Evolutionary conservation across 1,284 basidiomycete species (phyloP), one percentile per base, ranked within the genome.

Genomic region (Cryptococcus sp.): DNA sequence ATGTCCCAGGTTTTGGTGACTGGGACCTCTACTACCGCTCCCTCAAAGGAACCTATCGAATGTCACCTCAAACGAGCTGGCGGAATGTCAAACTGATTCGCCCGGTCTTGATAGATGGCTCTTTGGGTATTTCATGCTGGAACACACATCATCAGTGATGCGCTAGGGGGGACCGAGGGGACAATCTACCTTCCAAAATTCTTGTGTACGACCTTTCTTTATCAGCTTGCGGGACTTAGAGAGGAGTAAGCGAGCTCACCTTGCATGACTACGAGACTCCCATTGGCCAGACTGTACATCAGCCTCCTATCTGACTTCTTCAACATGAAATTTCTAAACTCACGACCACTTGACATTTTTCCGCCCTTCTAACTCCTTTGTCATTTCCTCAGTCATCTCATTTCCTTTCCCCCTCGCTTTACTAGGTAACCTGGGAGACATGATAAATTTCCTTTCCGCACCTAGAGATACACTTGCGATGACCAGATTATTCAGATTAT

Each of bases 211-310:
- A 6, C 67, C 67, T 67, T 34, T 4, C 35, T 14, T 33, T 41
- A 51, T 50, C 46, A 37, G n/a, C n/a, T 31, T 49, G 36, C 32
- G 30, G 10, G 5, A 7, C 36, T 3, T 23, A 50, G 30, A 15
- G 14, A 15, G 8, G 13, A 7, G 4, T 5, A 49, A 23, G 6
- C 30, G 4, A 3, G 48, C 62, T 74, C 61, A 42, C 81, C 81
- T 57, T 81, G 80, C 81, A 83, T 83, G 14, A 83, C 74, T 23
- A 83, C 63, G 46, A 83, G 58, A 50, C 80, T 81, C 1, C 82
- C 81, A 43, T 78, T 77, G 1, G 54, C 73, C 13, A 83, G 68
- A 7, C 71, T 72, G 30, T n/a, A 23, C 23, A 23, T 23, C 23
- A 23, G 23, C 23, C 23, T 23, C 23, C 23, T 23, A 23, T 23